Base-by-base conservation (phyloP, 2,329 filamentous ascomycete species). In the Basipetospora chlamydospora region DNA sequence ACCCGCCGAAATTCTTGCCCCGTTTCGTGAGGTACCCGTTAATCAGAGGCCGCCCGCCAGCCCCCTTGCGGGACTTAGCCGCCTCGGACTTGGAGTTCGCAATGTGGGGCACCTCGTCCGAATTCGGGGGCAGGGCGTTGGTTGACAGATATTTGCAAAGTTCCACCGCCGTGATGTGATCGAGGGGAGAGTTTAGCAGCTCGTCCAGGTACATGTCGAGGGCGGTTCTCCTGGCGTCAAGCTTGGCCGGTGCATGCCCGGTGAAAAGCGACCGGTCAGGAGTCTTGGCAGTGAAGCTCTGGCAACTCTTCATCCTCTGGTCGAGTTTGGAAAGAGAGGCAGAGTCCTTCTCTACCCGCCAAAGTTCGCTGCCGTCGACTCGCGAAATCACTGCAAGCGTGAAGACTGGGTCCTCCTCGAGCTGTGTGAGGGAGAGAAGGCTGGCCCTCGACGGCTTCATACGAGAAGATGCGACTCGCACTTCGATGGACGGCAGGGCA, bases 1-100 rank as follows among this genome's bases (percentile, higher is more conserved):
- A 98, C 33, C 90, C 90, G 35, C 90, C 90, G 59, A 98, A 98
- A 50, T 96, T 96, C 66, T 98, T 98, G 33, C 90, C 90, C 46
- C 83, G 75, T 62, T 98, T 98, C 2, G 90, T 96, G 34, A 98
- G 63, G 55, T 96, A 98, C 7, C 90, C 90, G 51, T 78, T 87
- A 50, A 84, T 85, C 41, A 77, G 67, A 7, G 80, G 75, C 33
- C 77, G 73, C 3, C 76, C 74, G 47, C 78, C 73, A 5, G 73
- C 66, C 1, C 75, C 72, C 3, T 63, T 60, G 49, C 56, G 67
- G 37, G 52, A 47, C n/a, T 47, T 44, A 7, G 49, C 54, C 25
- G 55, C 51, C 26, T 62, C 56, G 17, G 49, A 26, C 52, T 46
- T 55, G 13, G 53, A 48, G 21, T 46, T 21, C 50, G 42, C 28